phyloP scores from a whole-genome alignment of 208 protist species.

The Crithidia expoeki region DNA sequence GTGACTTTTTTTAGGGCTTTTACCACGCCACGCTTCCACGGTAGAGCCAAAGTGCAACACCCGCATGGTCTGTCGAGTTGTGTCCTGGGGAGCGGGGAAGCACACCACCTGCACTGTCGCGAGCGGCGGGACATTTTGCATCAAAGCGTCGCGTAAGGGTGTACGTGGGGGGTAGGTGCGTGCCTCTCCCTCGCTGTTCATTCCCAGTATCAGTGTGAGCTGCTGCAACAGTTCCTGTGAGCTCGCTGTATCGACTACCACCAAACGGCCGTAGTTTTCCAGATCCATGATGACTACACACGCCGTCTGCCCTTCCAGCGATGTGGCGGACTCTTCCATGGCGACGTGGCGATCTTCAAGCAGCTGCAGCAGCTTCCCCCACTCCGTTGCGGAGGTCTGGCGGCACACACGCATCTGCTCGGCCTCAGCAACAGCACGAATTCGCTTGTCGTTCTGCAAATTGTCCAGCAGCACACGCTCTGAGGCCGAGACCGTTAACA shows the following conservation, averaged over 20 bases:
- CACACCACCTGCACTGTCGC: slow-evolving; percentile 63
- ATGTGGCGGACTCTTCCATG: slow-evolving; percentile 23
- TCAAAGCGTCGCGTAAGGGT: slow-evolving; percentile 39
- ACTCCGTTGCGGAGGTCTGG: slow-evolving; percentile 40
- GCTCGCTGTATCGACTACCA: slow-evolving; percentile 63
- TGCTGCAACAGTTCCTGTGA: slow-evolving; percentile 59
- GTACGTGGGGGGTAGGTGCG: slow-evolving; percentile 54
- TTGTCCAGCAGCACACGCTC: slow-evolving; percentile 61
- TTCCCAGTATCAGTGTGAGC: slow-evolving; percentile 56
- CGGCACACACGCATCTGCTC: slow-evolving; percentile 31
- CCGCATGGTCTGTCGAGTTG: slow-evolving; percentile 54
- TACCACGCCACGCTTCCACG: slow-evolving; percentile 23
- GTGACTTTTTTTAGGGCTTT: neutral
- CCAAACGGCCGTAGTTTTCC: slow-evolving; percentile 50
- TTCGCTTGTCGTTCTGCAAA: slow-evolving; percentile 33
- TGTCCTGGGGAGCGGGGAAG: slow-evolving; percentile 44
- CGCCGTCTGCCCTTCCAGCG: slow-evolving; percentile 52
- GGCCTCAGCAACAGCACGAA: slow-evolving; percentile 42
- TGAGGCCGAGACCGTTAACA: slow-evolving; percentile 48
- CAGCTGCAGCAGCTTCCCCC: slow-evolving; percentile 52
- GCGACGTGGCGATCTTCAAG: slow-evolving; percentile 52
- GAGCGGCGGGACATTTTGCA: slow-evolving; percentile 33
- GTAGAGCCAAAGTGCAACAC: slow-evolving; percentile 62
- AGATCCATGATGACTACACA: slow-evolving; percentile 65
- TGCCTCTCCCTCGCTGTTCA: slow-evolving; percentile 28